phyloP scores from a whole-genome alignment of 1,284 basidiomycete genomes.

The Ceratobasidium sp. region DNA sequence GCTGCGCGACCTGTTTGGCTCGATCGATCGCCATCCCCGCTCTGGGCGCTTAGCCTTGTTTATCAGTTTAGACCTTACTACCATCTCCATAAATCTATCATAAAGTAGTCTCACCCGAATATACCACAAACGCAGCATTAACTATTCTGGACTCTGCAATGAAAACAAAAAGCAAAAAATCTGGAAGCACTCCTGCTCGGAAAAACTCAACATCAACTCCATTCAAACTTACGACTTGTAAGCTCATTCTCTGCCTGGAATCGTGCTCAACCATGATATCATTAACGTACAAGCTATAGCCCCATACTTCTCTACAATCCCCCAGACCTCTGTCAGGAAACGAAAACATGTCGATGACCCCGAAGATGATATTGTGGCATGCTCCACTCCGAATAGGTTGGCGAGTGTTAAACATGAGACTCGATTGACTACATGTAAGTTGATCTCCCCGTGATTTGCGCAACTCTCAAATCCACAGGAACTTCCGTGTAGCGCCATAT shows the following conservation, averaged over 20 bases:
- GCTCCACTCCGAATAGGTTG: background rate
- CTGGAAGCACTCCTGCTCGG: background rate
- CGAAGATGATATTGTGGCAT: background rate
- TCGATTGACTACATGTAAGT: constrained; percentile 27
- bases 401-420: background rate
- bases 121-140: background rate
- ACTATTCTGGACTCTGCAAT: background rate
- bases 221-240: constrained; percentile 3
- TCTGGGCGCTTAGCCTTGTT: background rate
- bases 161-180: background rate
- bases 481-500: constrained; percentile 23
- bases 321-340: background rate
- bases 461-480: background rate
- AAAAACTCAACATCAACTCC: background rate
- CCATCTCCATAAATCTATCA: background rate
- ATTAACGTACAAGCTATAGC: constrained; percentile 3
- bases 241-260: background rate
- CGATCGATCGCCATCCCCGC: background rate
- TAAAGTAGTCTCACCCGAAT: background rate
- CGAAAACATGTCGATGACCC: background rate
- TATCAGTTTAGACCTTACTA: background rate
- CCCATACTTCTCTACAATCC: constrained; percentile 9
- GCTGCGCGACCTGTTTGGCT: too few species aligned
- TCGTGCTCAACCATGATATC: background rate
- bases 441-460: background rate